Evolutionary conservation across 2,329 filamentous ascomycete genomes (phyloP), one percentile per base, ranked within the genome.

Genomic region (Sclerotinia minor): DNA sequence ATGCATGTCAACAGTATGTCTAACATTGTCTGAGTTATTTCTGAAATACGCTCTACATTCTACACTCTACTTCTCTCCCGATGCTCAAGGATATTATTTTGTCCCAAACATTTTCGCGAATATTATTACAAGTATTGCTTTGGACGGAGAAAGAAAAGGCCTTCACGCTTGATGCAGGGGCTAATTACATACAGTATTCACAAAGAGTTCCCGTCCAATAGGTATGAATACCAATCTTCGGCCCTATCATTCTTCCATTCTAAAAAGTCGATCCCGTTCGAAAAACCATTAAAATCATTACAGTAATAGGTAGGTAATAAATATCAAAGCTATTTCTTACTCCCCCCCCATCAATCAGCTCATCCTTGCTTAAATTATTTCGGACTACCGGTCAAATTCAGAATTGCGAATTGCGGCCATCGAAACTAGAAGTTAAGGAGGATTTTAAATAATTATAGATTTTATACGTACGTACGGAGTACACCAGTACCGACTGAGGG

Each of bases 81-180:
- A 35, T 54, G 29, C 29, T 54, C 29, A 35, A 35, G 29, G 19
- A 32, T 35, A 8, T 54, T 35, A 8, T 54, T 35, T 29, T 19
- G 29, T 54, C 11, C 35, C 35, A 38, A 38, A 19, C 19, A 54
- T 54, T 29, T 29, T 54, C 47, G 7, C 9, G 17, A 47, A 60
- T 19, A 29, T 35, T 24, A 11, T 47, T 50, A 8, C 32, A n/a
- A n/a, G n/a, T n/a, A n/a, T n/a, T n/a, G n/a, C n/a, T n/a, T 64
- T 52, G 24, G 15, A 52, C 35, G 24, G 29, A 63, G 17, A 50
- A 50, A 45, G 26, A 13, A n/a, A n/a, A n/a, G n/a, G n/a, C 32
- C 26, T 24, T 35, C 21, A 60, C 21, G 52, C 60, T 35, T 64
- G n/a, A 52, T 52, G 32, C 60, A 64, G 47, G 60, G 60, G 60